Evolutionary conservation across 495 filamentous ascomycete species (phyloP).

Genomic region (Elasticomyces elasticus): DNA sequence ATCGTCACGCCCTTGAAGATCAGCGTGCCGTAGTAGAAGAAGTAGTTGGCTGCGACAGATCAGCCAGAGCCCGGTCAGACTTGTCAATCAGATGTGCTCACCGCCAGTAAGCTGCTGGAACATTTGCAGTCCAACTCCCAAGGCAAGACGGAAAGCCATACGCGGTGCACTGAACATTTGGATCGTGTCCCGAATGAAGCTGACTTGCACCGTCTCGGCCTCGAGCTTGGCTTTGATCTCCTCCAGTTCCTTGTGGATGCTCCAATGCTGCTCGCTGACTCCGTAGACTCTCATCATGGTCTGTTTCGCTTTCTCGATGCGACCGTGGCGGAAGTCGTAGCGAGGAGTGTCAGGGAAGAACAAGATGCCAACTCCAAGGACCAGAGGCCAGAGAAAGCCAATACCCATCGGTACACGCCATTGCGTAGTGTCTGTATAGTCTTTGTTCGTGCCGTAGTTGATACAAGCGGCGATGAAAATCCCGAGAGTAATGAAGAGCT

Average conservation of each 20-base stretch:
- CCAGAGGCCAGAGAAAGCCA: conserved; percentile 57
- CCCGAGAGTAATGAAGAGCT: conserved; percentile 78
- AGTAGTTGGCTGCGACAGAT: conserved; percentile 2
- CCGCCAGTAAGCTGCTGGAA: conserved; percentile 56
- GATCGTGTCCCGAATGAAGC: conserved; percentile 25
- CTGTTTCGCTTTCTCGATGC: conserved; percentile 42
- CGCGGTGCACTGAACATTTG: conserved; percentile 36
- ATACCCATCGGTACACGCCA: neutral
- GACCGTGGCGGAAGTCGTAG: conserved; percentile 29
- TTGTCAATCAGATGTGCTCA: conserved; percentile 31
- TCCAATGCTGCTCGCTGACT: conserved; percentile 41
- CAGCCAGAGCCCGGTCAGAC: neutral
- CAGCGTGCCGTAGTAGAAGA: conserved; percentile 12
- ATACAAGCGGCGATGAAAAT: conserved; percentile 56
- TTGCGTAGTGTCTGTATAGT: neutral
- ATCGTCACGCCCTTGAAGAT: conserved; percentile 8
- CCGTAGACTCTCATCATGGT: conserved; percentile 46
- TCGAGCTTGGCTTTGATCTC: conserved; percentile 46
- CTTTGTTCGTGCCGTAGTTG: conserved; percentile 68
- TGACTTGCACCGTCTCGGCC: conserved; percentile 22
- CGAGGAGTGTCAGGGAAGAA: conserved; percentile 31
- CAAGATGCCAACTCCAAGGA: conserved; percentile 52
- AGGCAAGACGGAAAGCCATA: conserved; percentile 61
- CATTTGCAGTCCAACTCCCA: conserved; percentile 62
- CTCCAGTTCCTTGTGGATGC: conserved; percentile 56